Base-by-base conservation (phyloP, 2,329 filamentous ascomycete genomes). In the Pestalotiopsis sp. region DNA sequence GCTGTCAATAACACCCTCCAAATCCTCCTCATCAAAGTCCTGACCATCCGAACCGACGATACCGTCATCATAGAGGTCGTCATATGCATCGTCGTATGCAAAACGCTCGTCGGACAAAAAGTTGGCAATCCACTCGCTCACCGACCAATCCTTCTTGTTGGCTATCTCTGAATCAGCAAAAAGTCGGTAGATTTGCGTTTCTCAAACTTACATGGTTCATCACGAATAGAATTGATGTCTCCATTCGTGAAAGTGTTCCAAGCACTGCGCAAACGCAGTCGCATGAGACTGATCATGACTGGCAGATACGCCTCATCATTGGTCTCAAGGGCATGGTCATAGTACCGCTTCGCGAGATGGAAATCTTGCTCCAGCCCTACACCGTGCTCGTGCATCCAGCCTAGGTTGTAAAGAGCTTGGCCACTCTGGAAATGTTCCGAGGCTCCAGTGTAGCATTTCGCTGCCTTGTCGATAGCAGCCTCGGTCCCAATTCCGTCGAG, bases 341-440 rank as follows among this genome's bases (percentile, higher is more conserved):
- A 99, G 81, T 95, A 97, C 66, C 96, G 87, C 81, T 99, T 99
- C 2, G 97, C 96, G 68, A 99, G 90, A 77, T 99, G 96, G 79
- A 97, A 99, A 77, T 99, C 96, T 78, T 99, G 96, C 67, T 93
- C 92, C 23, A 98, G 88, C 2, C 95, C 94, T 64, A 98, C 86
- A 7, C 96, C 96, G 76, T 98, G 98, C 81, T 99, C 96, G 76
- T 99, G 94, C 95, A 99, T 98, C 96, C 96, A 99, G 4, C 96
- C 97, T 14, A 99, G 85, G 75, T 99, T 98, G 88, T 94, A 99
- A 68, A 98, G 89, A 14, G 97, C 96, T 81, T 99, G 97, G 2
- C 95, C 96, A 74, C 94, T 97, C 76, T 94, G 92, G 73, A 95
- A 91, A 69, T 93, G 94, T 77, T 99, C 96, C 0, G 95, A 95